Conservation (phyloP, 2,329 filamentous ascomycete species). For the Hymenoscyphus infarciens region DNA sequence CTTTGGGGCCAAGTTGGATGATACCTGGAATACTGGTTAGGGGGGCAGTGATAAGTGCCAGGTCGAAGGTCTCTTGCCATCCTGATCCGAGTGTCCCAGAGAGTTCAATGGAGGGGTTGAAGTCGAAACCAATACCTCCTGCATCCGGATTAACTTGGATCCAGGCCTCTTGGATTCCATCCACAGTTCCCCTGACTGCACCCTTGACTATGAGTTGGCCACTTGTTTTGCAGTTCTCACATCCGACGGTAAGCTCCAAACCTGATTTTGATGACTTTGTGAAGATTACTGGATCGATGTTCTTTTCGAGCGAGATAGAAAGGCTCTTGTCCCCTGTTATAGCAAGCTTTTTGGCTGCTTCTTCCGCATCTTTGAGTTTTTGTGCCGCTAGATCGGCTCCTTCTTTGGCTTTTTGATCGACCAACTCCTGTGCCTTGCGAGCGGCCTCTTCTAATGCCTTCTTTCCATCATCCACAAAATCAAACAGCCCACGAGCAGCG, state of each 20-base stretch:
- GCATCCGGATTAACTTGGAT: neutral
- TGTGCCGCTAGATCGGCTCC: no score
- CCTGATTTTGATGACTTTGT: neutral
- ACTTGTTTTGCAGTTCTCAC: slow-evolving; percentile 10
- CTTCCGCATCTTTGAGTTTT: no score
- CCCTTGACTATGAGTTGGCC: slow-evolving; percentile 10
- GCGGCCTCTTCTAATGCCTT: no score
- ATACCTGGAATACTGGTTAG: slow-evolving; percentile 4
- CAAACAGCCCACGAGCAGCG: no score
- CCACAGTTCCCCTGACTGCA: neutral
- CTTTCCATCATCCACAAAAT: no score
- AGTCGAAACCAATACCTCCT: slow-evolving; percentile 7
- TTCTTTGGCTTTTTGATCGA: no score
- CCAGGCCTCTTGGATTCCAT: neutral
- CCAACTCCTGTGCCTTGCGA: no score
- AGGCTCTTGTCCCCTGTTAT: neutral
- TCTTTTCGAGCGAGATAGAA: slow-evolving; percentile 2
- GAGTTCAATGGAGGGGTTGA: slow-evolving; percentile 8
- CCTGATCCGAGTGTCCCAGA: neutral
- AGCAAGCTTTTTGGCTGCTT: neutral
- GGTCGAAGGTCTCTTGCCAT: neutral
- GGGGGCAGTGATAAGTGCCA: neutral
- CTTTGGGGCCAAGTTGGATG: slow-evolving; percentile 8
- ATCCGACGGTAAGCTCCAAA: slow-evolving; percentile 8
- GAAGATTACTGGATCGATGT: neutral